Evolutionary conservation across 441 rosid species (phyloP).

Genomic region (Biscutella laevigata): DNA sequence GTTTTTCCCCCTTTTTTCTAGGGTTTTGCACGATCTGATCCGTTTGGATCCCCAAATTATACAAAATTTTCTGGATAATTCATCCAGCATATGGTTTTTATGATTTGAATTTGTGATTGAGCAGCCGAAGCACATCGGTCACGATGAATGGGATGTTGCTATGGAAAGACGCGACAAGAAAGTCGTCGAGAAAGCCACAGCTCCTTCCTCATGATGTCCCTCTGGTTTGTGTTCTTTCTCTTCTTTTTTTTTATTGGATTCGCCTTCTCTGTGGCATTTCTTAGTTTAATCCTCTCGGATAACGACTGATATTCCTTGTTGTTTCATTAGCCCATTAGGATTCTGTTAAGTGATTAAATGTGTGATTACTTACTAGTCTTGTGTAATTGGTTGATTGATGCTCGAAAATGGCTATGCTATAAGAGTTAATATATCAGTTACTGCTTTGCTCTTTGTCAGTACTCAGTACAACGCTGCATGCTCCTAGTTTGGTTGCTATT

Average conservation of each 20-base stretch:
- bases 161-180: constrained; percentile 95
- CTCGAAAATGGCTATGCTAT: not conserved
- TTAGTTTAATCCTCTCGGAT: not conserved
- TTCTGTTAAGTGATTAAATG: not conserved
- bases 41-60: not conserved
- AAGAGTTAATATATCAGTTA: no score
- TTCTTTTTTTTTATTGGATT: not conserved
- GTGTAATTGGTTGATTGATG: not conserved
- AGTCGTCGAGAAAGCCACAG: constrained; percentile 45
- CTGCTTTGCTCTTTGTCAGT: not conserved
- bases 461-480: no score
- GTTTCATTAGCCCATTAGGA: not conserved
- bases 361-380: not conserved
- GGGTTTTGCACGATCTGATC: constrained; percentile 17
- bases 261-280: not conserved
- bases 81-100: not conserved
- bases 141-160: constrained; percentile 89
- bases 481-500: constrained; percentile 7
- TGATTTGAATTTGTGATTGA: not conserved
- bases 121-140: constrained; percentile 90
- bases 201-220: constrained; percentile 31
- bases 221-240: constrained; percentile 14
- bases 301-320: not conserved
- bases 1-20: not conserved
- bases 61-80: not conserved